phyloP scores from a whole-genome alignment of 1,284 basidiomycete species.

The Ceratobasidium theobromae region DNA sequence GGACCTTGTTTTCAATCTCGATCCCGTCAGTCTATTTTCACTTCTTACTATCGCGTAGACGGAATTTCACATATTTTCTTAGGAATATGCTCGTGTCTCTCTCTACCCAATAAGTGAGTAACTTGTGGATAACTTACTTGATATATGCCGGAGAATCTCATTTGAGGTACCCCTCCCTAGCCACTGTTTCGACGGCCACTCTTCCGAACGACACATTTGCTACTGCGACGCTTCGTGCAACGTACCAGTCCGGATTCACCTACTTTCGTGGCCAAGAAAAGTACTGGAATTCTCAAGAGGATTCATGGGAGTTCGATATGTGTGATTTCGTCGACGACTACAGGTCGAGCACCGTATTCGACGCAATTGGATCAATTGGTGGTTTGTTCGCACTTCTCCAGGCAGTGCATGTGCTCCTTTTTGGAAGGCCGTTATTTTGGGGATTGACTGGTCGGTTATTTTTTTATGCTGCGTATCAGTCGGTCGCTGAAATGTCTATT shows the following conservation, averaged over 20 bases:
- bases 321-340: conserved; percentile 12
- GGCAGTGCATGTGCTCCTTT: neutral
- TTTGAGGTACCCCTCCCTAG: neutral
- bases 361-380: conserved; percentile 1
- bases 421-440: conserved; percentile 6
- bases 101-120: conserved; percentile 10
- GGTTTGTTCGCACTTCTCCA: conserved; percentile 6
- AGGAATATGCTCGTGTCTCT: neutral
- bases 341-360: conserved; percentile 5
- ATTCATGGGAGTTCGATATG: neutral
- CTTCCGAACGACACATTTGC: neutral
- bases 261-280: neutral
- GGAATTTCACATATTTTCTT: neutral
- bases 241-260: neutral
- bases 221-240: neutral
- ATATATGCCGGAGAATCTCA: neutral
- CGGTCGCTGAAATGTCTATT: neutral
- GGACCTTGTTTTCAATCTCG: neutral
- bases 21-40: neutral
- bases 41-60: neutral
- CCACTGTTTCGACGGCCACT: neutral
- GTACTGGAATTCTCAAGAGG: neutral
- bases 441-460: neutral
- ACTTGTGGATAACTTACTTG: neutral
- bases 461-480: neutral